Base-by-base conservation (phyloP, 345 rosid species). In the Isatis tinctoria region DNA sequence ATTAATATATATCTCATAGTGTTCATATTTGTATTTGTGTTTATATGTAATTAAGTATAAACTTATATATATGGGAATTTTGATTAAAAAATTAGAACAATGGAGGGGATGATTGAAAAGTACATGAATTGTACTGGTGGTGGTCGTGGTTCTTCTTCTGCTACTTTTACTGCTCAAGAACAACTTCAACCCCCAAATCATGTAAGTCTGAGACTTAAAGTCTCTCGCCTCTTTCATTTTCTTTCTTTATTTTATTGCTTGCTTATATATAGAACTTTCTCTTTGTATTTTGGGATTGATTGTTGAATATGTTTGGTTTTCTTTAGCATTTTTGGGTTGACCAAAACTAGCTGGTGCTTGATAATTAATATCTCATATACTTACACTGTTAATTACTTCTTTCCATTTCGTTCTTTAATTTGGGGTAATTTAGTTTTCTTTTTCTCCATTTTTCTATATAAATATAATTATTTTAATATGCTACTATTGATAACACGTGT, bases 71-170 rank as follows among this genome's bases (percentile, higher is more conserved):
- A 35, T 74, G 72, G 1, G 17, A 74, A 58, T 36, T 49, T 1
- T 71, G 63, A 44, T 35, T 43, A 52, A 52, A 53, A 61, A 56
- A 44, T 20, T 44, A 87, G 92, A 69, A 83, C 81, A 73, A 85
- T 85, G 90, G 82, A 82, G 64, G 92, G 73, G 67, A 62, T 87
- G 65, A 76, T 87, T 70, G 88, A 87, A 78, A 87, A 74, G 88
- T 84, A 87, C 81, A 18, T 43, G 82, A 87, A 80, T 77, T 72
- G 80, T 56, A 86, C 79, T 12, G 75, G 78, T 39, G 84, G 81
- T 56, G 69, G 70, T 48, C 80, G 78, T 62, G 75, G 75, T 76
- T 67, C 67, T 77, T 71, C 81, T 71, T 72, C 77, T 51, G 77
- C 81, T 77, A 39, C 73, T 77, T 64, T 59, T 77, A 54, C 68